Evolutionary conservation across 495 filamentous ascomycete species (phyloP), one percentile per base, ranked within the genome.

Genomic region (Aspergillus affinis): DNA sequence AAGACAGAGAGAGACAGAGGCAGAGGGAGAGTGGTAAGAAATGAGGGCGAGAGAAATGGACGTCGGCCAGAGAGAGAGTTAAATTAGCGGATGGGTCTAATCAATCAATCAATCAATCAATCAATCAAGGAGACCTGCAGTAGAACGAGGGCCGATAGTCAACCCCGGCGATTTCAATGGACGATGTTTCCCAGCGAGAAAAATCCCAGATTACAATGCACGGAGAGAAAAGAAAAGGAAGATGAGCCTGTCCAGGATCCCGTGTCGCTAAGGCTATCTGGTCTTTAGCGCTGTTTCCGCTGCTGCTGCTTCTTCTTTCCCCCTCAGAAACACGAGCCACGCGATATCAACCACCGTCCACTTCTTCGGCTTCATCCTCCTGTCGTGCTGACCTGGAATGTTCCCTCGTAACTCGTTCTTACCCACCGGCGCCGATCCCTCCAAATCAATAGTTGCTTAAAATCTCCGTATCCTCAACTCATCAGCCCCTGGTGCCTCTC

Each of bases 221-320:
- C 30, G 30, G 36, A 41, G 30, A 32, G 30, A 41, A 41, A 10
- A 15, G 36, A 41, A 17, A 15, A 41, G 36, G 12, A 17, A 41
- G 36, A 41, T 41, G 36, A 41, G 13, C 29, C 29, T 32, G 36
- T 41, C 36, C 8, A 52, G 15, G 27, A 30, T 52, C 27, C 50
- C 50, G 50, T 27, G 54, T 59, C 57, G 54, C 54, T 58, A 58
- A 58, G 49, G 29, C 60, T 49, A 58, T 58, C 50, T 58, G 55
- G 55, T 41, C 36, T 41, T 41, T 41, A 41, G 36, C 36, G 36
- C 36, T 41, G 36, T 41, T 41, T 41, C 13, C 13, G 12, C 36
- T 15, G 23, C 23, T 26, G 2, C 23, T 26, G 2, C 23, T 26
- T 26, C 23, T 41, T 15, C 13, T 15, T 41, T 10, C 36, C 36